Base-by-base conservation (phyloP, 176 grass and related monocot species). In the Metroxylon sagu region DNA sequence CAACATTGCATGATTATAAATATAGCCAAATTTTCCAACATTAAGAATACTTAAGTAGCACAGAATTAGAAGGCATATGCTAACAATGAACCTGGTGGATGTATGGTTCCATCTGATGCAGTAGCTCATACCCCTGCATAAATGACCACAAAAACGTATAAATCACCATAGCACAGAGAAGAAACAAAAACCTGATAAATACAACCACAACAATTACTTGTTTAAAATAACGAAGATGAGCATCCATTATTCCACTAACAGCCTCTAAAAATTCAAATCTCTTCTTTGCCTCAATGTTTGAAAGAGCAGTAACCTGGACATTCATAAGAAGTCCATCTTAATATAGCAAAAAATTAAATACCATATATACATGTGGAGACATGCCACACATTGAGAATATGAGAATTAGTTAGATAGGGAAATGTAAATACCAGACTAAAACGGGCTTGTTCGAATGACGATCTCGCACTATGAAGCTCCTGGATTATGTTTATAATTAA, bases 211-310 rank as follows among this genome's bases (percentile, higher is more conserved):
- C 35, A 79, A 49, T 39, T 93, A 98, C 94, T 86, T 98, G 94
- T 98, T 93, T 98, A 71, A 98, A 98, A 81, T 98, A 98, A 66
- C 88, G 88, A 68, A 98, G 94, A 89, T 98, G 94, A 26, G 94
- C 84, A 83, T 98, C 94, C 94, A 98, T 98, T 51, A 85, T 98
- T 65, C 94, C 94, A 76, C 94, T 98, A 74, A 98, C 88, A 74
- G 94, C 82, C 76, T 98, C 94, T 69, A 98, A 76, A 83, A 98
- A 98, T 77, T 98, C 94, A 65, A 93, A 98, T 78, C 88, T 85
- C 78, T 98, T 98, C 77, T 98, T 98, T 31, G 88, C 85, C 74
- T 98, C 94, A 0, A 98, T 90, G 77, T 92, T 98, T 76, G 88
- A 93, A 85, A 98, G 84, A 62, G 94, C 64, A 5, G 94, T 93